Evolutionary conservation across 371 early-diverging fungal species (phyloP), one percentile per base, ranked within the genome.

Genomic region (Circinella minor): DNA sequence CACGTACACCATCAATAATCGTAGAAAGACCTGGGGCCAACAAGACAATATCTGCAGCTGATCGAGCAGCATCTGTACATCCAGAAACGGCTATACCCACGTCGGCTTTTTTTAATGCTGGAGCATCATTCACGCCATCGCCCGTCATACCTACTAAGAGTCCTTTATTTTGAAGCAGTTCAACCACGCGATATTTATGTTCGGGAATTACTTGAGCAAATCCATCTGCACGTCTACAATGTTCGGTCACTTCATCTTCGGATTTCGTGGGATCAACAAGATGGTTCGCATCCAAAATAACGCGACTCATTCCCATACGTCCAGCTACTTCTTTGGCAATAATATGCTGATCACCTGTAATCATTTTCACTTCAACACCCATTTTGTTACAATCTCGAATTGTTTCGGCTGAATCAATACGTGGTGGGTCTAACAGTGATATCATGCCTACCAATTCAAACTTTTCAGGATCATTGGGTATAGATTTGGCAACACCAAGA

Each of bases 191-290:
- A 36, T 73, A 91, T 80, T 98, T 98, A 89, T 97, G 96, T 83
- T 98, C 98, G 36, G 99, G 97, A 79, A 92, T 93, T 46, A 96
- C 97, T 80, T 96, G 95, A 17, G 96, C 98, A 79, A 98, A 98
- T 46, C 97, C 97, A 79, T 98, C 98, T 17, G 94, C 92, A 71
- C 93, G 92, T 36, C 87, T 82, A 71, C 91, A 90, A 71, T 91
- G 90, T 67, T 90, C 88, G n/a, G 95, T 89, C 1, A 57, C 57
- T 34, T 57, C 57, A 34, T 57, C 57, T 57, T 57, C 57, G 6
- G 57, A 72, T 47, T 91, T 87, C 69, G 89, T 90, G n/a, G 95
- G 83, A 69, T 97, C 97, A 27, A 89, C 86, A 60, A 92, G 79
- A 68, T 91, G 89, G 69, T 89, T 83, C 27, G 93, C 92, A 73